Evolutionary conservation across 129 eudicot species (phyloP), one percentile per base, ranked within the genome.

Genomic region (Pulicaria dysenterica): DNA sequence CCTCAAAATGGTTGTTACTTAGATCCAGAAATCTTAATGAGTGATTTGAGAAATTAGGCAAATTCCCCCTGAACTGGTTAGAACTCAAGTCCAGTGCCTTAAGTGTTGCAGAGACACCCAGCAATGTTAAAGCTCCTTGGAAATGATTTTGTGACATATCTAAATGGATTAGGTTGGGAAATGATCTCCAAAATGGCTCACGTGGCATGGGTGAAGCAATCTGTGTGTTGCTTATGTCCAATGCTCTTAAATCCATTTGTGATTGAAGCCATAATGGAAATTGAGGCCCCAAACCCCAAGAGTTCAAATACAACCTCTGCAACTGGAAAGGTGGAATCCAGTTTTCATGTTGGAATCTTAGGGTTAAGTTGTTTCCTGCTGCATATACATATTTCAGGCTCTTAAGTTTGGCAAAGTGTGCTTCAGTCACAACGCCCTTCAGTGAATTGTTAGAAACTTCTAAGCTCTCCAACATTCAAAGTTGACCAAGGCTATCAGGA

Each of bases 261-360:
- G 77, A 63, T 68, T 68, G 77, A 57, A 84, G 40, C 88, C 88
- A 84, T 16, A 36, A 5, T 1, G 88, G 88, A 50, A 50, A 50
- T 50, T 50, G 56, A 50, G 56, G 56, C 19, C 56, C 56, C 14
- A 50, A 50, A 50, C n/a, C 56, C 24, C 56, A 50, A 50, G 24
- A 14, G 5, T 14, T 50, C 7, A 50, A 14, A 50, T 3, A 0
- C 56, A 50, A 50, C 5, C 6, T 3, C 7, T 0, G 0, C 56
- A 50, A n/a, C 19, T n/a, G 56, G 19, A 50, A 50, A 4, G 56
- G 56, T 7, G 19, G 19, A n/a, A n/a, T 50, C 56, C 56, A 50
- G 19, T n/a, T 50, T 50, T 17, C 24, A 43, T 70, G 43, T 7
- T 12, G 84, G 31, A 34, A 41, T 34, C 41, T 57, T 24, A 57